phyloP scores from a whole-genome alignment of 441 rosid species.

The Croton laevigatus region DNA sequence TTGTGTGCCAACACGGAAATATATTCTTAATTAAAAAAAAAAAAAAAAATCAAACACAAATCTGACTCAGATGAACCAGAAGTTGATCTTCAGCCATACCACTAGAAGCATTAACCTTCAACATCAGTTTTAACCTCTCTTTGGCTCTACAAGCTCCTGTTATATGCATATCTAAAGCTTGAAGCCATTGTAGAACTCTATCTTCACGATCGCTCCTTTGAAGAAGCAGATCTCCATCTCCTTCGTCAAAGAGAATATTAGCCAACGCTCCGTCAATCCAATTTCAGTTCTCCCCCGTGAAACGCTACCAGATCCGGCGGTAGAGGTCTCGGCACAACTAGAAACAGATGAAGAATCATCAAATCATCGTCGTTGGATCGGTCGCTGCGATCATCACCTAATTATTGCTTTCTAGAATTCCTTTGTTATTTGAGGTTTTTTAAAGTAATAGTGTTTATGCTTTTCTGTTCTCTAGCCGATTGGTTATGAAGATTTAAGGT shows the following conservation, averaged over 20 bases:
- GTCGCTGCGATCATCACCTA: constrained; percentile 34
- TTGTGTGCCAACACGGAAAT: neutral
- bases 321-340: constrained; percentile 28
- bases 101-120: constrained; percentile 60
- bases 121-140: constrained; percentile 86
- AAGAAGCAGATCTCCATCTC: constrained; percentile 66
- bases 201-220: constrained; percentile 64
- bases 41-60: constrained; percentile 24
- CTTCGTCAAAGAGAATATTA: constrained; percentile 42
- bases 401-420: constrained; percentile 42
- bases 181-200: constrained; percentile 81
- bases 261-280: constrained; percentile 60
- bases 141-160: constrained; percentile 92
- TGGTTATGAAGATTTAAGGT: no score
- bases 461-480: no score
- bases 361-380: constrained; percentile 38
- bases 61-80: constrained; percentile 83
- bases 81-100: constrained; percentile 76
- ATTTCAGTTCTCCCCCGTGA: constrained; percentile 32
- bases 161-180: constrained; percentile 84
- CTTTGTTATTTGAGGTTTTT: no score
- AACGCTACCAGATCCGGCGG: constrained; percentile 40
- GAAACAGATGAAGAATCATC: constrained; percentile 35
- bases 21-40: neutral
- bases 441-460: no score